A percentile compares a stretch with the other conserved stretches of the same genome.
Evolutionary conservation across 2,329 filamentous ascomycete genomes (phyloP).

Genomic region (Monilinia fructigena): DNA sequence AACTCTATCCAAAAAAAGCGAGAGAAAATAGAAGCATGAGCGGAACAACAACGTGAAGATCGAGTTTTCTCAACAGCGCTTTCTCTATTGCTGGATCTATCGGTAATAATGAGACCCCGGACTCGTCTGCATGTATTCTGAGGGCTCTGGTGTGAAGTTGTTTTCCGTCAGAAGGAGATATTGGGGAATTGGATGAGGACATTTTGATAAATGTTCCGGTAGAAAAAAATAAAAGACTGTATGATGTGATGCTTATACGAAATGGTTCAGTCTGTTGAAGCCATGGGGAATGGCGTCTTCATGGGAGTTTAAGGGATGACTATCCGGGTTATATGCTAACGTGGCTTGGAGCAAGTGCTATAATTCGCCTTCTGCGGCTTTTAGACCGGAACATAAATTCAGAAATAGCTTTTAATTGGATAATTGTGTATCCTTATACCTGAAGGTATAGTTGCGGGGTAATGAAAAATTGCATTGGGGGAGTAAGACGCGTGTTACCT

Average conservation of each 20-base stretch:
- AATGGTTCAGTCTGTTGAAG: neutral
- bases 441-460: neutral
- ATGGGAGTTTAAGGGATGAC: neutral
- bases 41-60: slow-evolving; percentile 31
- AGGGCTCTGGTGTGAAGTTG: too few species aligned
- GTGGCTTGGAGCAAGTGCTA: neutral
- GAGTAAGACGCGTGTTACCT: slow-evolving; percentile 4
- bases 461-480: neutral
- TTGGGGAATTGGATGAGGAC: slow-evolving; percentile 3
- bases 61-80: slow-evolving; percentile 30
- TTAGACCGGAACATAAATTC: neutral
- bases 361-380: neutral
- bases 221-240: neutral
- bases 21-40: slow-evolving; percentile 68
- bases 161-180: neutral
- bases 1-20: slow-evolving; percentile 68
- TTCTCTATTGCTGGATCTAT: slow-evolving; percentile 22
- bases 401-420: neutral
- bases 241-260: too few species aligned
- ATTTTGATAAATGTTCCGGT: neutral
- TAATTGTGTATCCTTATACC: neutral
- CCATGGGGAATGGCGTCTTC: neutral
- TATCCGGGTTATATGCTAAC: neutral
- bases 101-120: neutral
- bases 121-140: neutral